These are phyloP conservation scores for Trypanosoma congolense DNA, from an alignment of 208 protist species.

Conservation along the genomic window DNA sequence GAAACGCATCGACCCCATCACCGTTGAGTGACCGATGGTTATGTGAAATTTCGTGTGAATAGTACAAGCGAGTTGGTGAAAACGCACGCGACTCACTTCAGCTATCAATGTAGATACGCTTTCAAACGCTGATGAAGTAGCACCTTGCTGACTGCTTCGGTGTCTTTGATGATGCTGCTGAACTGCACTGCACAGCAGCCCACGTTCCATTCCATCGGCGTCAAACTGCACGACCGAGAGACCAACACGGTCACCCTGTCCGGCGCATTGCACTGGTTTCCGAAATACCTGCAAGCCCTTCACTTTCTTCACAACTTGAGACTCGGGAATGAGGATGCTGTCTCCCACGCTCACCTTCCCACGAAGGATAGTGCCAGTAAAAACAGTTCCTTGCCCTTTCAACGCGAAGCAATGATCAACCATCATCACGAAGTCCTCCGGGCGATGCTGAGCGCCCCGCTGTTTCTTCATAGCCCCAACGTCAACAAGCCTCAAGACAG, in stretches of 20 bases:
- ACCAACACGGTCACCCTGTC: constrained; percentile 88
- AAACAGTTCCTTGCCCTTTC: constrained; percentile 93
- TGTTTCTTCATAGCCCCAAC: constrained; percentile 22
- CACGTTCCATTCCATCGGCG: constrained; percentile 83
- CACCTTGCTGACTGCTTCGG: background rate
- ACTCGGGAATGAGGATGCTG: constrained; percentile 83
- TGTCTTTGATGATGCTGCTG: constrained; percentile 3
- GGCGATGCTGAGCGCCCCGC: constrained; percentile 1
- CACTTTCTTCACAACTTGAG: constrained; percentile 74
- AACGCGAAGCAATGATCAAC: constrained; percentile 98
- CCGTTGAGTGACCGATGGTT: constrained; percentile 79
- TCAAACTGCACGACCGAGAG: constrained; percentile 92
- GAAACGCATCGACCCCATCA: constrained; percentile 80
- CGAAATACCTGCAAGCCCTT: constrained; percentile 95
- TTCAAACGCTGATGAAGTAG: constrained; percentile 2
- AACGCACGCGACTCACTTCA: constrained; percentile 66
- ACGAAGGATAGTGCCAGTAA: constrained; percentile 94
- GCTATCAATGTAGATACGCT: constrained; percentile 42
- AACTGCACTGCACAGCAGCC: constrained; percentile 55
- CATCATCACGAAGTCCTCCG: constrained; percentile 87
- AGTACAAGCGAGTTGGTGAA: constrained; percentile 60
- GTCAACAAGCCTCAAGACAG: constrained; percentile 31
- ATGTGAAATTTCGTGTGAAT: constrained; percentile 76
- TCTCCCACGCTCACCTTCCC: constrained; percentile 82
- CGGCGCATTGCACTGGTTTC: constrained; percentile 67